Conservation (phyloP, 2,329 filamentous ascomycete species). For the Aspergillus brasiliensis region DNA sequence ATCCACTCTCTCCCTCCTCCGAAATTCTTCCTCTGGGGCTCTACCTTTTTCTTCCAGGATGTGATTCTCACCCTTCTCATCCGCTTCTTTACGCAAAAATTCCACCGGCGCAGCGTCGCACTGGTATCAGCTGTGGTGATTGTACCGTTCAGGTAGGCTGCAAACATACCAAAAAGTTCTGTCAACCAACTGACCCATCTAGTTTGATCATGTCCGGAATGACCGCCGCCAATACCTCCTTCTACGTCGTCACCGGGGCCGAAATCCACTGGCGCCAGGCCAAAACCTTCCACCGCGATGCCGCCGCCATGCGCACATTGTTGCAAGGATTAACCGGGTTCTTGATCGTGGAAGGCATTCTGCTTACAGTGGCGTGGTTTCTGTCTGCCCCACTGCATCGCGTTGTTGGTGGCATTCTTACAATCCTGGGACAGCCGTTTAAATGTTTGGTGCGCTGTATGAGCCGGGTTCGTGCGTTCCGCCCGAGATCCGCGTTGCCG, state of each 20-base stretch:
- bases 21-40: constrained; percentile 29
- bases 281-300: constrained; percentile 34
- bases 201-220: constrained; percentile 36
- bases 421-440: constrained; percentile 27
- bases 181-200: background rate
- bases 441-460: constrained; percentile 12
- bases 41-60: constrained; percentile 36
- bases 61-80: constrained; percentile 27
- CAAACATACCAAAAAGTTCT: background rate
- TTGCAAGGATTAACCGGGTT: constrained; percentile 37
- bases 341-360: constrained; percentile 32
- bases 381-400: constrained; percentile 28
- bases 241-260: constrained; percentile 37
- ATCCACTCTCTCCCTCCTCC: constrained; percentile 26
- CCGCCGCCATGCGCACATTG: constrained; percentile 36
- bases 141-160: constrained; percentile 32
- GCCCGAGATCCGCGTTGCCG: constrained; percentile 12
- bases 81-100: constrained; percentile 25
- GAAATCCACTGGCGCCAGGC: constrained; percentile 42
- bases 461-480: constrained; percentile 12
- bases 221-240: constrained; percentile 37
- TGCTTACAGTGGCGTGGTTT: constrained; percentile 29
- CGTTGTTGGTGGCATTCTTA: constrained; percentile 28
- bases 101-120: constrained; percentile 24
- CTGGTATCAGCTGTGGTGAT: constrained; percentile 24